Evolutionary conservation across 495 filamentous ascomycete species (phyloP).

Genomic region (Bathelium albidoporum): DNA sequence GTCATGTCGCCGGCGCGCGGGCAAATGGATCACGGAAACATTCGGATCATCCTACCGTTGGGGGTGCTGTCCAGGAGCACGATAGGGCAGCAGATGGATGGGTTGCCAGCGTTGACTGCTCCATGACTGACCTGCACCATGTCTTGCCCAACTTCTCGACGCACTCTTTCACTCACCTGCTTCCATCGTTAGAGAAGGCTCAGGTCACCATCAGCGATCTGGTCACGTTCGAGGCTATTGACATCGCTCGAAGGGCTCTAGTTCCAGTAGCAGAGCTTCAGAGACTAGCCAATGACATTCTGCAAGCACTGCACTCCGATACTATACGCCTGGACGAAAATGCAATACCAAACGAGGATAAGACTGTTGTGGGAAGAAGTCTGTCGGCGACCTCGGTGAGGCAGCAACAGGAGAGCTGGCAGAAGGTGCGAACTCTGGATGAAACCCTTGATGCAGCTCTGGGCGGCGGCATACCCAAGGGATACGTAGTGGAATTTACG

Average conservation of each 20-base stretch:
- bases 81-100: not conserved
- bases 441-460: conserved; percentile 60
- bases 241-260: conserved; percentile 78
- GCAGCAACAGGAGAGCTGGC: conserved; percentile 30
- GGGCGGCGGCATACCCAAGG: conserved; percentile 73
- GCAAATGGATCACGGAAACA: not conserved
- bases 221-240: conserved; percentile 68
- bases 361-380: not conserved
- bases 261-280: conserved; percentile 70
- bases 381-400: not conserved
- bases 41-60: not conserved
- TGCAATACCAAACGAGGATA: not conserved
- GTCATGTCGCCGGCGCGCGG: not conserved
- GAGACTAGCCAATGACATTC: conserved; percentile 53
- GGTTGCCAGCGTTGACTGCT: not conserved
- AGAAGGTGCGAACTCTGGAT: conserved; percentile 71
- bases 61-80: not conserved
- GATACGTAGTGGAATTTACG: conserved; percentile 79
- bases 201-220: conserved; percentile 72
- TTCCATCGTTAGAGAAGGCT: conserved; percentile 68
- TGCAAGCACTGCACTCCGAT: conserved; percentile 54
- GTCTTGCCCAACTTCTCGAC: conserved; percentile 72
- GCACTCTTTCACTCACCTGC: conserved; percentile 56
- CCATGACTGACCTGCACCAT: conserved; percentile 78
- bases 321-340: conserved; percentile 27